A percentile compares a stretch with the other conserved stretches of the same genome.
Evolutionary conservation across 139 green algal species (phyloP).

Genomic region (Picochlorum sp.): DNA sequence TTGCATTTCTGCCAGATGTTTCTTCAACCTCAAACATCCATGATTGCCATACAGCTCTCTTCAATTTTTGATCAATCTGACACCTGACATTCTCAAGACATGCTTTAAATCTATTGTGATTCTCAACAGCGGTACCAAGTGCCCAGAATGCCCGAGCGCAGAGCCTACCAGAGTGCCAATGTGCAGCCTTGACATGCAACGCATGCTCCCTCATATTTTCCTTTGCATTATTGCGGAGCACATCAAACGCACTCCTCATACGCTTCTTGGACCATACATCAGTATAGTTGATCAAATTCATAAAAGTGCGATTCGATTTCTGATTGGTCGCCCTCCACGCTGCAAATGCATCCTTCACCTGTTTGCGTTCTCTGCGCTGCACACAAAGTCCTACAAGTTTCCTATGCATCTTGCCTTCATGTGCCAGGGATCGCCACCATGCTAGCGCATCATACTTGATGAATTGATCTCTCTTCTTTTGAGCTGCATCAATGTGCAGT

Average conservation of each 20-base stretch:
- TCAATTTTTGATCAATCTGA: not conserved
- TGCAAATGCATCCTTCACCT: not conserved
- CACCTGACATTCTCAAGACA: not conserved
- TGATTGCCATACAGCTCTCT: not conserved
- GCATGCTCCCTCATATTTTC: not conserved
- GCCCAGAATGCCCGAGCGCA: not conserved
- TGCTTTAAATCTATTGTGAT: not conserved
- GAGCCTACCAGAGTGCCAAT: not conserved
- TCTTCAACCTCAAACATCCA: not conserved
- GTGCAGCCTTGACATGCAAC: not conserved
- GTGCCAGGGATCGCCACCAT: not conserved
- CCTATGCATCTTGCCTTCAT: constrained; percentile 2
- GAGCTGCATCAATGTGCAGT: not conserved
- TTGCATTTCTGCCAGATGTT: not conserved
- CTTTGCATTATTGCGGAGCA: not conserved
- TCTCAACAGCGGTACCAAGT: not conserved
- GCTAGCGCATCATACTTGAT: not conserved
- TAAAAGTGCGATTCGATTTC: not conserved
- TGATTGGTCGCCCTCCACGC: not conserved
- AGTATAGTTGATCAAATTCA: constrained; percentile 3
- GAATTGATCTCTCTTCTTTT: not conserved
- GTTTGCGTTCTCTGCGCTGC: not conserved
- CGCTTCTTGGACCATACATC: not conserved
- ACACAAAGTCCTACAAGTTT: not conserved
- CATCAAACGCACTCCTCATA: not conserved